Conservation (phyloP, 139 green algal genomes). For the Micractinium sp. region DNA sequence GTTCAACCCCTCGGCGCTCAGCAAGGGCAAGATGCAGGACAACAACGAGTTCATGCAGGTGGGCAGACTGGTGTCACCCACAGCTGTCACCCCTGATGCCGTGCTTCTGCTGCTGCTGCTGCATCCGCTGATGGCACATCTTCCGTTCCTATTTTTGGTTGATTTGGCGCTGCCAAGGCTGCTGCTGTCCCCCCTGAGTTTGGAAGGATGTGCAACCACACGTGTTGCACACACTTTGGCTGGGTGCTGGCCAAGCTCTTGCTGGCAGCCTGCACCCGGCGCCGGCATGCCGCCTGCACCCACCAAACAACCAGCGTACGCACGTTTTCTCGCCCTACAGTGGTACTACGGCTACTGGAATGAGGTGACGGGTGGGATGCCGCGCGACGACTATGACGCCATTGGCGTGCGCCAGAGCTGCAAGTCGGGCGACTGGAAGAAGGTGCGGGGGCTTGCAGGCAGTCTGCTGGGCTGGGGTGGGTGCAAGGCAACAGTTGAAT, state of each 20-base stretch:
- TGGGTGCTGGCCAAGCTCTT: background rate
- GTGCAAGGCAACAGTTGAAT: too few relatives aligned
- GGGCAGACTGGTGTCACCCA: background rate
- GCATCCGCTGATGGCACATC: background rate
- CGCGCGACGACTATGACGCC: slow-evolving; percentile 72
- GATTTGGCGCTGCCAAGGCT: too few relatives aligned
- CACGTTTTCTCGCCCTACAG: slow-evolving; percentile 73
- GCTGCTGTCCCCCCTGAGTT: too few relatives aligned
- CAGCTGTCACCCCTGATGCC: background rate
- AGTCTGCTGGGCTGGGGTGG: background rate
- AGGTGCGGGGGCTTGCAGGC: background rate
- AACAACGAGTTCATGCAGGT: slow-evolving; percentile 97
- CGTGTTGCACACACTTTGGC: background rate
- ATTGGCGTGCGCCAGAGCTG: slow-evolving; percentile 44
- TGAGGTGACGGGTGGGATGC: slow-evolving; percentile 52
- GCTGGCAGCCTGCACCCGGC: background rate
- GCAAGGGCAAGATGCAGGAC: slow-evolving; percentile 94
- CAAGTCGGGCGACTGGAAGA: slow-evolving; percentile 72
- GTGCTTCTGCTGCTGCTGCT: background rate
- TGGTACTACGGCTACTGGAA: slow-evolving; percentile 93
- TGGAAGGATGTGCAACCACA: too few relatives aligned
- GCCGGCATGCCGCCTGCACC: too few relatives aligned
- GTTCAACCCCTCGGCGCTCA: slow-evolving; percentile 90
- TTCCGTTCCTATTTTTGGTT: background rate
- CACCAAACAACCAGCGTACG: too few relatives aligned